Base-by-base conservation (phyloP, 345 rosid species). In the Trapa incisa region DNA sequence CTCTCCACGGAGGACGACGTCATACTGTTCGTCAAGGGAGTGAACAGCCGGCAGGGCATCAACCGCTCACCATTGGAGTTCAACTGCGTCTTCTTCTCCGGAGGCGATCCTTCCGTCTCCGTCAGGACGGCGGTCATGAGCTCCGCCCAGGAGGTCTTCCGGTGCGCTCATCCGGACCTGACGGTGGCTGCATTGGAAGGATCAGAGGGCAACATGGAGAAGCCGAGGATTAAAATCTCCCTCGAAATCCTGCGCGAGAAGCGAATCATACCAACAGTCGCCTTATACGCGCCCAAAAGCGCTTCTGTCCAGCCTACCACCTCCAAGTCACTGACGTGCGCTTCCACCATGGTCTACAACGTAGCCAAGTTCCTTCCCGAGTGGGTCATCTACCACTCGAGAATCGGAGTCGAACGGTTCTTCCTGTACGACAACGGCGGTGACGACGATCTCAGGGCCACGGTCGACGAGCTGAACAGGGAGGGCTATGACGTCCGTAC, bases 101-200 rank as follows among this genome's bases (percentile, higher is more conserved):
- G 85, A 15, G 81, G 75, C 15, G 81, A 76, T 53, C 68, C 70
- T 0, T 68, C 75, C 3, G 47, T 50, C 64, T 73, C 84, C 71
- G 72, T 83, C 6, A 84, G 38, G 75, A 89, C 96, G 36, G 65
- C 80, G 70, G 89, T 88, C 8, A 84, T 89, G 11, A 83, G 87
- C 89, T 93, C 96, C 13, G 76, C 65, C 0, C 98, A 93, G 77
- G 97, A 89, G 74, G 88, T 93, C 4, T 88, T 93, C 81, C 75
- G 98, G 64, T 93, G 98, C 52, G 12, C 45, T 0, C 90, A 77
- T 32, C 98, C 97, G 1, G 73, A 78, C 57, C 69, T 73, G 57
- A 67, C 74, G 71, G 70, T 69, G 37, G 68, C 29, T 22, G 29
- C 67, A 66, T 68, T 0, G 33, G 63, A 11, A 35, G 63, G 38